Evolutionary conservation across 148 eudicot genomes (phyloP).

Genomic region (Bassia scoparia): DNA sequence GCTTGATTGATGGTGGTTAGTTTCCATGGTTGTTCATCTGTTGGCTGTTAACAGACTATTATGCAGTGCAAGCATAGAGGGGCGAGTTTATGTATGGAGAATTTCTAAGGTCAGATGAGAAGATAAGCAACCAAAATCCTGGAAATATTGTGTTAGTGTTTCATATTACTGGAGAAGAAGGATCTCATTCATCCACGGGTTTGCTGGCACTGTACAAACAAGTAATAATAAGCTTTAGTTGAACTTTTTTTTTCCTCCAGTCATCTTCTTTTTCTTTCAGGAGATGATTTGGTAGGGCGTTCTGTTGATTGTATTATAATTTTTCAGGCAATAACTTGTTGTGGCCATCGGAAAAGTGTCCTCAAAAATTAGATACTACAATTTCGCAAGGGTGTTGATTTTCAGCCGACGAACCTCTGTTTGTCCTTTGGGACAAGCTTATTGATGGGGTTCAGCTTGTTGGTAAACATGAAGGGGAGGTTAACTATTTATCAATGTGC

Average conservation of each 20-base stretch:
- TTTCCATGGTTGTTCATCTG: background rate
- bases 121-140: conserved; percentile 80
- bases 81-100: conserved; percentile 95
- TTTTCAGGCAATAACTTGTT: conserved; percentile 78
- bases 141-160: conserved; percentile 73
- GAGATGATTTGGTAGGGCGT: background rate
- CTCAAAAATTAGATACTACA: conserved; percentile 75
- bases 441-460: conserved; percentile 86
- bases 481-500: conserved; percentile 98
- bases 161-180: conserved; percentile 77
- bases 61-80: conserved; percentile 90
- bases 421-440: conserved; percentile 64
- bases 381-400: conserved; percentile 73
- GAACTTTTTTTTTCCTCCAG: background rate
- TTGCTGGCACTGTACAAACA: conserved; percentile 99
- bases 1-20: conserved; percentile 11
- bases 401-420: conserved; percentile 74
- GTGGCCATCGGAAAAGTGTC: conserved; percentile 73
- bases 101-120: conserved; percentile 89
- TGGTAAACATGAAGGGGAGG: conserved; percentile 94
- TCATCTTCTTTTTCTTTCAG: background rate
- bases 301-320: background rate
- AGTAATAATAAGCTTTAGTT: conserved; percentile 37
- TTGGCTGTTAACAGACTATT: conserved; percentile 23
- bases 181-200: conserved; percentile 85